These are phyloP conservation scores for Tricholoma hemisulphureum DNA, from an alignment of 768 basidiomycete species.

Conservation along the genomic window DNA sequence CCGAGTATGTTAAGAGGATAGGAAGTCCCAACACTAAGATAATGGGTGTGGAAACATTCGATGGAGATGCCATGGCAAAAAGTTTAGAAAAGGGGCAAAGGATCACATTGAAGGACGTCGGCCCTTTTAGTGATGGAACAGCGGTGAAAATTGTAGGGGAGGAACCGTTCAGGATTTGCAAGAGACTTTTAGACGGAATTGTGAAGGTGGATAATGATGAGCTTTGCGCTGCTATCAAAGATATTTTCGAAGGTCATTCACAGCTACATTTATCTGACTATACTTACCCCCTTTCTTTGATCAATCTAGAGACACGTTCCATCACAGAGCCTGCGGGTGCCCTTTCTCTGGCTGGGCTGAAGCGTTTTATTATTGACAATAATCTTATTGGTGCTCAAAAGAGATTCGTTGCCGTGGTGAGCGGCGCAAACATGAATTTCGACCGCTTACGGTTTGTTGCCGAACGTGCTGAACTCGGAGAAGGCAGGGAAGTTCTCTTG, in stretches of 20 bases:
- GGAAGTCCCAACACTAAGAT: conserved; percentile 81
- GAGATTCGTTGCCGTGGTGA: conserved; percentile 87
- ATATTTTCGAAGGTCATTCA: conserved; percentile 88
- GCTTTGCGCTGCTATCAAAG: conserved; percentile 97
- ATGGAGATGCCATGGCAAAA: conserved; percentile 90
- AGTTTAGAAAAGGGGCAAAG: conserved; percentile 82
- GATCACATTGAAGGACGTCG: conserved; percentile 83
- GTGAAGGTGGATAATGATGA: conserved; percentile 92
- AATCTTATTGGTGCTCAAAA: conserved; percentile 79
- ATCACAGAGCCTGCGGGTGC: conserved; percentile 97
- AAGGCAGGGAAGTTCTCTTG: conserved; percentile 89
- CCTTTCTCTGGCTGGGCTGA: conserved; percentile 86
- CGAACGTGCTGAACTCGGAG: conserved; percentile 95
- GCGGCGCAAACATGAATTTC: conserved; percentile 99
- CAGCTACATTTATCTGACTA: background rate
- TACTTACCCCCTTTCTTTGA: background rate
- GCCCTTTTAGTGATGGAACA: conserved; percentile 96
- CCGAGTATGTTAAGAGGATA: conserved; percentile 89
- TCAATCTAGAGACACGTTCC: conserved; percentile 78
- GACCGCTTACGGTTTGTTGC: conserved; percentile 96
- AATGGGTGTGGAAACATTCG: conserved; percentile 89
- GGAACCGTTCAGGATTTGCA: conserved; percentile 92
- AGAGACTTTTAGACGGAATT: conserved; percentile 76
- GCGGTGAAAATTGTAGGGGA: conserved; percentile 94
- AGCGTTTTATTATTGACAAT: conserved; percentile 80